Evolutionary conservation across 129 eudicot genomes (phyloP), one percentile per base, ranked within the genome.

Genomic region (Arctium minus): DNA sequence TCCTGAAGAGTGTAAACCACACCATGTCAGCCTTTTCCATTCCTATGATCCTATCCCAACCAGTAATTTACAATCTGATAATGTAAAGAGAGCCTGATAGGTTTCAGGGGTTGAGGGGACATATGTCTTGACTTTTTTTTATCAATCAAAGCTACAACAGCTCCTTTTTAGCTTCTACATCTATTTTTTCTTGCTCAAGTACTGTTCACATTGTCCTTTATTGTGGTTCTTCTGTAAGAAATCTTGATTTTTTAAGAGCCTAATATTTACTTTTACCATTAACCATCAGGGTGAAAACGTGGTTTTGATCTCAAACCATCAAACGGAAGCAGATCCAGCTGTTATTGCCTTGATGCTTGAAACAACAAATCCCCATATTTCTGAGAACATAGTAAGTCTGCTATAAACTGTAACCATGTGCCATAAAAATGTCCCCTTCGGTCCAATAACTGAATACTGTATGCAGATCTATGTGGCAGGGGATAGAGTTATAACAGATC

Each of bases 271-370:
- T 72, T 81, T 4, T 48, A 29, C 76, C 8, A 71, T 62, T n/a
- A 36, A 82, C 73, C 80, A 81, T 83, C 92, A 96, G 99, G 99
- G 99, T 27, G 94, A 96, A 27, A 93, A 96, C 32, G 82, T 96
- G 82, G 81, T 96, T 73, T 85, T 96, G 82, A 90, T 96, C 75
- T 96, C 99, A 82, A 96, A 96, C 94, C 99, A 96, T 84, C 99
- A 96, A 90, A 85, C 94, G 69, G 99, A 96, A 96, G 99, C 99
- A 56, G 99, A 96, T 80, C 98, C 99, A 74, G 99, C 99, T 65
- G 87, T 96, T 70, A 96, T 96, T 37, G 92, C 98, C 10, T 81
- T 93, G 89, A 87, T 96, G 81, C 91, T 96, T 33, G 98, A 96
- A 88, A 78, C 90, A 72, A 91, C 92, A 36, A 78, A 82, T 83